A percentile compares a stretch with the other conserved stretches of the same genome.
These are phyloP conservation scores for Hansfordia pulvinata DNA, from an alignment of 2,329 filamentous ascomycete species.

Conservation along the genomic window DNA sequence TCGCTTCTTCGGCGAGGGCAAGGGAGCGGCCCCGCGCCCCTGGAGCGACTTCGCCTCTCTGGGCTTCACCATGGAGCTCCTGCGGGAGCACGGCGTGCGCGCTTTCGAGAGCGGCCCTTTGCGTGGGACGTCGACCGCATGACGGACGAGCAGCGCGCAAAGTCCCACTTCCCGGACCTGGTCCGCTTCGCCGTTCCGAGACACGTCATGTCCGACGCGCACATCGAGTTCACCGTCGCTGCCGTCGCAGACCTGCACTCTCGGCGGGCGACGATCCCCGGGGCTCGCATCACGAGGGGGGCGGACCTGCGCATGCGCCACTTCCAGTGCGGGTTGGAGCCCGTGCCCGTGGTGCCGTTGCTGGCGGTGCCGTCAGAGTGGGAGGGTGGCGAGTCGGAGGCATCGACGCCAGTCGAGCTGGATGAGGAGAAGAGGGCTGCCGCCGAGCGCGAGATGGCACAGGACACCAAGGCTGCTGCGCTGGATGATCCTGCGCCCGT, in stretches of 20 bases:
- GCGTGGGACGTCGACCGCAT: slow-evolving; percentile 10
- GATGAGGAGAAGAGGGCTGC: too few species aligned
- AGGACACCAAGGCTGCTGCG: too few species aligned
- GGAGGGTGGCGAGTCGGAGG: too few species aligned
- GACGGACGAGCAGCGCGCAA: slow-evolving; percentile 3
- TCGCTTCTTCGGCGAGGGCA: slow-evolving; percentile 9
- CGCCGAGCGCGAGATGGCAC: too few species aligned
- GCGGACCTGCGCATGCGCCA: slow-evolving; percentile 8
- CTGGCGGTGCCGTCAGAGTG: too few species aligned
- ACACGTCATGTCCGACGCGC: slow-evolving; percentile 7
- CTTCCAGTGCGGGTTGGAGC: slow-evolving; percentile 7
- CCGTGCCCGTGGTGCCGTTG: slow-evolving; percentile 4
- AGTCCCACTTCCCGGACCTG: slow-evolving; percentile 7
- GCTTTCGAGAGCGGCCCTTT: slow-evolving; percentile 7
- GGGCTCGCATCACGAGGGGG: slow-evolving; percentile 8
- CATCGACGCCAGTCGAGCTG: too few species aligned
- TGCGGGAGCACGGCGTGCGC: slow-evolving; percentile 7
- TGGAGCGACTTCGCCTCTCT: slow-evolving; percentile 7
- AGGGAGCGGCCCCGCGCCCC: too few species aligned
- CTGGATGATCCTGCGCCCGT: too few species aligned
- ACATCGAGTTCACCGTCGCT: slow-evolving; percentile 8
- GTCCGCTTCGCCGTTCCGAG: slow-evolving; percentile 10
- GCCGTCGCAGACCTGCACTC: slow-evolving; percentile 7
- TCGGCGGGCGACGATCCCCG: slow-evolving; percentile 7
- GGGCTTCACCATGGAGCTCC: slow-evolving; percentile 8